Base-by-base conservation (phyloP, 495 filamentous ascomycete species). In the Cairneyella variabilis region DNA sequence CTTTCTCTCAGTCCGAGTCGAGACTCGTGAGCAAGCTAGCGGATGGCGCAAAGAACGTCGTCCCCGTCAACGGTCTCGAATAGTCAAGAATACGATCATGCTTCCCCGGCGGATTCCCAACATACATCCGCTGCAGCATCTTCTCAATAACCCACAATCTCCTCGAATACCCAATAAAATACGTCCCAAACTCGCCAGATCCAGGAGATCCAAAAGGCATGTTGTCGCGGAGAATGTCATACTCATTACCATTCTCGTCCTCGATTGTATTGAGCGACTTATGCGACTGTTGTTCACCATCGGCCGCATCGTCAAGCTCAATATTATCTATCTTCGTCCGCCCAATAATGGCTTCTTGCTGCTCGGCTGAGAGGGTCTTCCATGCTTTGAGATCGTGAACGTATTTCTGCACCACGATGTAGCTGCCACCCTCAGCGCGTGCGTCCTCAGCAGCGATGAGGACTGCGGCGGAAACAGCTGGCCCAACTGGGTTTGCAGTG, bases 161-260 rank as follows among this genome's bases (percentile, higher is more conserved):
- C 2, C 71, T 61, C 11, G 78, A 76, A 54, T 83, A 83, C 4
- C 77, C 79, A 53, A 81, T 81, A 42, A 83, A 81, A 59, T 81
- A 83, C 1, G 78, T 83, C 14, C 79, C 79, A 50, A 79, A 81
- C 62, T 81, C 69, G 1, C 68, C 72, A 0, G 69, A 64, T 0
- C 74, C 75, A 0, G 77, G 78, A 3, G 72, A 74, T 0, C 79
- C 79, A 58, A 81, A 83, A 0, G 79, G 78, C 79, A 83, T 83
- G 56, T 83, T 83, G 48, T 83, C 79, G 0, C 79, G 71, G 1
- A 83, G 66, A 30, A 83, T 77, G 23, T 71, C 70, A 58, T 77
- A 63, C 64, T 80, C 79, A 10, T 68, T 57, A 0, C 77, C 78
- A 50, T 72, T 49, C 23, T 76, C 73, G 50, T 78, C 76, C 47